Percentiles rank a stretch among this genome's conserved stretches.
phyloP scores from a whole-genome alignment of 1,284 basidiomycete genomes.

The Tilletia walkeri region DNA sequence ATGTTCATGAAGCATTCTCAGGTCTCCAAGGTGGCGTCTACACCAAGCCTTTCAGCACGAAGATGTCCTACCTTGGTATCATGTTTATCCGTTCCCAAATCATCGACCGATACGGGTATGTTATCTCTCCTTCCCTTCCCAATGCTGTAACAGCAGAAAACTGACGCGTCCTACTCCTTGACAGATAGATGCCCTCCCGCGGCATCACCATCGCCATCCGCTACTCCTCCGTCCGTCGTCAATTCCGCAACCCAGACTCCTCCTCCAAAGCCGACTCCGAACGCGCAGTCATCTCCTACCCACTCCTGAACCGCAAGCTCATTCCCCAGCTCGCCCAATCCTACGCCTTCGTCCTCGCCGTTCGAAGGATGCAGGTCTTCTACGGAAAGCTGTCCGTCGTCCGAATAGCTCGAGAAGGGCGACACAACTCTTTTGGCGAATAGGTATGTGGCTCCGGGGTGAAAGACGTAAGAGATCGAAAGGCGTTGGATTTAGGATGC shows the following conservation, averaged over 20 bases:
- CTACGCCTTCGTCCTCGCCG: conserved; percentile 71
- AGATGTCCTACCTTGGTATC: conserved; percentile 71
- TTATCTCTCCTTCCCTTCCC: neutral
- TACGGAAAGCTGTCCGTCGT: conserved; percentile 26
- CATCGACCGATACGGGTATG: conserved; percentile 59
- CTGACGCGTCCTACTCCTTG: neutral
- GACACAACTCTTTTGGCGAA: conserved; percentile 58
- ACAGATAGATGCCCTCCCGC: conserved; percentile 65
- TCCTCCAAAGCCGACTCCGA: conserved; percentile 61
- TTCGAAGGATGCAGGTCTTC: conserved; percentile 63
- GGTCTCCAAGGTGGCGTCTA: conserved; percentile 70
- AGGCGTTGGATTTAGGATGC: no score
- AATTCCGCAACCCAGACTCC: conserved; percentile 56
- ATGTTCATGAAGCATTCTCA: conserved; percentile 75
- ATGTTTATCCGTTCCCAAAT: conserved; percentile 59
- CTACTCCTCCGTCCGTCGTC: conserved; percentile 71
- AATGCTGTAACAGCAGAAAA: neutral
- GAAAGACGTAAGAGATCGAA: no score
- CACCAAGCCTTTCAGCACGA: conserved; percentile 69
- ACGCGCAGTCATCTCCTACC: conserved; percentile 68
- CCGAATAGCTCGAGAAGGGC: conserved; percentile 36
- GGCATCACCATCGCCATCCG: conserved; percentile 72
- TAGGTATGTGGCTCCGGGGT: conserved; percentile 64
- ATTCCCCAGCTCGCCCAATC: conserved; percentile 69
- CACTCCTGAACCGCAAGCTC: conserved; percentile 69